Percentiles rank a stretch among this genome's conserved stretches.
Evolutionary conservation across 805 yeast species (phyloP).

Genomic region (Yamadazyma philogaea): DNA sequence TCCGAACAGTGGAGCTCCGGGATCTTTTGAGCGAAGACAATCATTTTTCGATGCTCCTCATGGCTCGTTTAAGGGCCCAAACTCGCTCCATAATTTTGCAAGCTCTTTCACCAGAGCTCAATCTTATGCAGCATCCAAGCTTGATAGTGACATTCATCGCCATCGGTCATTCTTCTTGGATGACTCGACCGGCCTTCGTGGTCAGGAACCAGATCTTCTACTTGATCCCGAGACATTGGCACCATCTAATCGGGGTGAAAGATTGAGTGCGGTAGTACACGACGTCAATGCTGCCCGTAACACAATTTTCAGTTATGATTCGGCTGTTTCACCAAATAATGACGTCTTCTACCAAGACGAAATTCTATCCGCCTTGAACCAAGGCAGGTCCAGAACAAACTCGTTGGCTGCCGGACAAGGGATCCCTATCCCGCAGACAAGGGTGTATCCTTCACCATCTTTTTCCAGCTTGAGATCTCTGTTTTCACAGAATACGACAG

Average conservation of each 20-base stretch:
- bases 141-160: constrained; percentile 54
- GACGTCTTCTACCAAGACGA: constrained; percentile 43
- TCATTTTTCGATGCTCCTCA: constrained; percentile 33
- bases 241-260: constrained; percentile 61
- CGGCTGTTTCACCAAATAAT: constrained; percentile 14
- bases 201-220: constrained; percentile 47
- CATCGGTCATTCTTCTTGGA: constrained; percentile 60
- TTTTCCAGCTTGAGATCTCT: constrained; percentile 43
- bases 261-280: constrained; percentile 55
- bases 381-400: constrained; percentile 27
- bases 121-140: constrained; percentile 49
- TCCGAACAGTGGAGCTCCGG: not conserved
- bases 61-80: constrained; percentile 61
- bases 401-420: constrained; percentile 17
- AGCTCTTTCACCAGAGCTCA: constrained; percentile 78
- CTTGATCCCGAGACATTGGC: constrained; percentile 68
- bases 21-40: constrained; percentile 15
- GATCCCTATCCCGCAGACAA: constrained; percentile 26
- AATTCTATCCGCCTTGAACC: constrained; percentile 24
- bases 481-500: constrained; percentile 33
- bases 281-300: constrained; percentile 27
- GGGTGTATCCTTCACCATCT: constrained; percentile 36
- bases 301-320: constrained; percentile 18
- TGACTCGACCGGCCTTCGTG: constrained; percentile 1
- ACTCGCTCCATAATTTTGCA: constrained; percentile 75